Evolutionary conservation across 495 filamentous ascomycete species (phyloP).

Genomic region (Neurospora sp.): DNA sequence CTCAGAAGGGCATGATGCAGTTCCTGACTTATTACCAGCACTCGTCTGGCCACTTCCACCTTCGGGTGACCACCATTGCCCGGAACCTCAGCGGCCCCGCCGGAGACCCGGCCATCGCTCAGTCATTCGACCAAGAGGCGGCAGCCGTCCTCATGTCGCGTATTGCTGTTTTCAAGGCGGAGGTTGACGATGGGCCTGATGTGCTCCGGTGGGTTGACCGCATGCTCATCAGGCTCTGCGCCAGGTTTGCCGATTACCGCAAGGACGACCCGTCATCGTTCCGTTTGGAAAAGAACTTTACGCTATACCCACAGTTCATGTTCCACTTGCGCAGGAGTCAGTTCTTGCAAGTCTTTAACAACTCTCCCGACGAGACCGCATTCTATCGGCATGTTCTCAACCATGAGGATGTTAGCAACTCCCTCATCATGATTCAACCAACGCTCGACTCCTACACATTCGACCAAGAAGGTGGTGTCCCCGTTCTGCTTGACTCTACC

Average conservation of each 20-base stretch:
- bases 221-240: constrained; percentile 96
- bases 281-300: constrained; percentile 97
- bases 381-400: constrained; percentile 97
- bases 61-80: constrained; percentile 88
- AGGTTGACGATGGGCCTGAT: constrained; percentile 98
- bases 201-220: constrained; percentile 97
- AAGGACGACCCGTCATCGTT: constrained; percentile 99
- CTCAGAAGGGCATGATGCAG: constrained; percentile 93
- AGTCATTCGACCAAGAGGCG: constrained; percentile 97
- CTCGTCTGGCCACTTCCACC: constrained; percentile 89
- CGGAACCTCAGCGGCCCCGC: constrained; percentile 87
- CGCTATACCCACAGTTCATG: constrained; percentile 99
- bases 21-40: constrained; percentile 99
- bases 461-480: constrained; percentile 81
- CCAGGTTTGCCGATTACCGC: constrained; percentile 93
- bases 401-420: constrained; percentile 95
- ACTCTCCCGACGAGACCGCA: constrained; percentile 96
- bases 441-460: constrained; percentile 96
- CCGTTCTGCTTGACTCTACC: constrained; percentile 89
- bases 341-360: constrained; percentile 99
- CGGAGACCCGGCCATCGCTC: constrained; percentile 93
- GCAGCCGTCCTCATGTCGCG: constrained; percentile 96
- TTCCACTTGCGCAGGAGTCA: constrained; percentile 96
- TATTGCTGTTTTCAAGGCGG: constrained; percentile 97
- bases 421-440: constrained; percentile 97